Percentiles rank a stretch among this genome's conserved stretches.
Evolutionary conservation across 306 rosid species (phyloP).

Genomic region (Cicer chorassanicum): DNA sequence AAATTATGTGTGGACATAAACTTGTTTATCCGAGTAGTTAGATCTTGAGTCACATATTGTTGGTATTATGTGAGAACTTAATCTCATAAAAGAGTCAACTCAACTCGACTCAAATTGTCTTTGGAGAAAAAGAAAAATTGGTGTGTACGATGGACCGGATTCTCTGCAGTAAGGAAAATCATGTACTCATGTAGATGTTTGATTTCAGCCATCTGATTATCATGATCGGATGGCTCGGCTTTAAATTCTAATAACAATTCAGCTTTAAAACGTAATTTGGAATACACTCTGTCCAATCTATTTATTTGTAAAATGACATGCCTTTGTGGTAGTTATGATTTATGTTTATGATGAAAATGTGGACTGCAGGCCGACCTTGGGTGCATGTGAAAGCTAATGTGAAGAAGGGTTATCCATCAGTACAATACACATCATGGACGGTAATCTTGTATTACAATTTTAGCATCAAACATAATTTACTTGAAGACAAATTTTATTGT

Average conservation of each 20-base stretch:
- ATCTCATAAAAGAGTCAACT: not conserved
- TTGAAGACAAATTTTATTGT: not conserved
- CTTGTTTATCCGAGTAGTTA: not conserved
- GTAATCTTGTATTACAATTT: slow-evolving; percentile 54
- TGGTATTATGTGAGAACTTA: not conserved
- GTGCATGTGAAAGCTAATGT: slow-evolving; percentile 78
- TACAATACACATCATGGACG: slow-evolving; percentile 87
- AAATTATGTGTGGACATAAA: slow-evolving; percentile 1
- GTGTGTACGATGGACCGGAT: not conserved
- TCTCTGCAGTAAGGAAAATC: not conserved
- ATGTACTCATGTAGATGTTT: not conserved
- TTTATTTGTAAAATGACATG: slow-evolving; percentile 28
- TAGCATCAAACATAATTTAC: slow-evolving; percentile 15
- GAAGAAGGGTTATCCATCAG: slow-evolving; percentile 81
- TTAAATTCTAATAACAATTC: not conserved
- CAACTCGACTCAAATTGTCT: not conserved
- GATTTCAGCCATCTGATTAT: not conserved
- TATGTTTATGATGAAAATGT: slow-evolving; percentile 38
- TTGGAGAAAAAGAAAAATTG: not conserved
- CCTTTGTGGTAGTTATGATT: slow-evolving; percentile 20
- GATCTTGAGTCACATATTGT: not conserved
- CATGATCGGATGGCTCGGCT: not conserved
- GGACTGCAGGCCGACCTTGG: slow-evolving; percentile 84
- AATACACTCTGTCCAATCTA: not conserved
- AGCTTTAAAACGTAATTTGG: not conserved